phyloP scores from a whole-genome alignment of 2,329 filamentous ascomycete species.

The Beauveria asiatica region DNA sequence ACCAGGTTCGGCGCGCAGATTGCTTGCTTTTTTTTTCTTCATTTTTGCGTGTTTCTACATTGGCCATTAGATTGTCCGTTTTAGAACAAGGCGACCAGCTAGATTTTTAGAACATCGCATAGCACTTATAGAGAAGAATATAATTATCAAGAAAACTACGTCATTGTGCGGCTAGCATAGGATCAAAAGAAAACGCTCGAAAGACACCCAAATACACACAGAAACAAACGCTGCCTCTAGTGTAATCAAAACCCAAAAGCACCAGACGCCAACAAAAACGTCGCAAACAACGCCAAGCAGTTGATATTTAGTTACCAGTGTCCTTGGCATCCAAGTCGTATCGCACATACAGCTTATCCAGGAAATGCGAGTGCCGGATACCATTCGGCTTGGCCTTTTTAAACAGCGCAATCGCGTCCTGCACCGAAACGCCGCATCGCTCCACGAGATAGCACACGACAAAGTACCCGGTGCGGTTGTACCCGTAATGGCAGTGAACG shows the following conservation, averaged over 20 bases:
- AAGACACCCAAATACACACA: background rate
- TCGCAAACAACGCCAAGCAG: background rate
- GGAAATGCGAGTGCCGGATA: constrained; percentile 82
- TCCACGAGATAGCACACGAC: constrained; percentile 88
- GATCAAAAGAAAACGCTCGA: background rate
- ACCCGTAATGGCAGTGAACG: constrained; percentile 93
- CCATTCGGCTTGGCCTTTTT: constrained; percentile 64
- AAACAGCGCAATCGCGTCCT: constrained; percentile 74
- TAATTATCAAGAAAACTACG: background rate
- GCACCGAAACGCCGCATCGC: constrained; percentile 59
- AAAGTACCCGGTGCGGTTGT: constrained; percentile 89
- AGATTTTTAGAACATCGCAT: background rate
- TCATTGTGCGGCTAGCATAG: background rate
- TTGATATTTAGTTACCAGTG: background rate
- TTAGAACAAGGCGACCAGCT: background rate
- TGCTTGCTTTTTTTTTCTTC: background rate
- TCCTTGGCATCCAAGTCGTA: constrained; percentile 39
- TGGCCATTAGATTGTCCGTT: background rate
- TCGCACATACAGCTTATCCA: constrained; percentile 72
- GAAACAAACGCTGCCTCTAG: background rate
- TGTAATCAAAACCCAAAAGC: background rate
- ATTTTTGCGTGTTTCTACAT: background rate
- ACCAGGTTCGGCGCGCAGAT: background rate
- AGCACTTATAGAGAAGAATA: background rate
- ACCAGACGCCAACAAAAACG: background rate